Evolutionary conservation across 495 filamentous ascomycete genomes (phyloP).

Genomic region (Parmelia sp.): DNA sequence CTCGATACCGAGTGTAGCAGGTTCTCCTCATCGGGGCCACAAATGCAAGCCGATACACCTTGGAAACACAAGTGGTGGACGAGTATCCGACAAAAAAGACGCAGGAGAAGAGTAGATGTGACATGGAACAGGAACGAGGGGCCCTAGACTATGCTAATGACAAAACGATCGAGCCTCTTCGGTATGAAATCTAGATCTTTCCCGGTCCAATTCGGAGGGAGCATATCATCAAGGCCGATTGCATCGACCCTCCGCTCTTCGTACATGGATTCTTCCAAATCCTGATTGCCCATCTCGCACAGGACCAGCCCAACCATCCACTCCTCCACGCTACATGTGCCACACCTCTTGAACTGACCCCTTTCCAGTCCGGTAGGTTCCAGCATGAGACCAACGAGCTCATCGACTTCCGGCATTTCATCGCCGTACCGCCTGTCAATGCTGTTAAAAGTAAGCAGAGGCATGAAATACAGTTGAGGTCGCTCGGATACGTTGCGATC

Average conservation of each 20-base stretch:
- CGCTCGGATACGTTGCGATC: conserved; percentile 6
- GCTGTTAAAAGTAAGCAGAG: conserved; percentile 7
- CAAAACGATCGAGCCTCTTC: conserved; percentile 6
- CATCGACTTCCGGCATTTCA: conserved; percentile 4
- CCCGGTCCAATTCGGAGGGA: conserved; percentile 1
- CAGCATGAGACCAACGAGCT: conserved; percentile 10
- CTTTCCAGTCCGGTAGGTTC: conserved; percentile 1
- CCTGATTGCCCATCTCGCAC: conserved; percentile 5
- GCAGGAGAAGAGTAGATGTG: no score
- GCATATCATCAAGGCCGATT: no score
- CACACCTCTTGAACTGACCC: conserved; percentile 7
- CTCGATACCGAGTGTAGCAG: no score
- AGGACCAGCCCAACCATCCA: not conserved
- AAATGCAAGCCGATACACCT: no score
- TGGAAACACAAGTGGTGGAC: no score
- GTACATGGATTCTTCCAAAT: not conserved
- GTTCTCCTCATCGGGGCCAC: no score
- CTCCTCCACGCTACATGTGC: conserved; percentile 4
- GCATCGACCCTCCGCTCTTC: no score
- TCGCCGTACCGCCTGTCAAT: conserved; percentile 2
- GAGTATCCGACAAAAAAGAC: no score
- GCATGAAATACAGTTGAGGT: conserved; percentile 9
- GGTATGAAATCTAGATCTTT: conserved; percentile 7
- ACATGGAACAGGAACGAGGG: not conserved
- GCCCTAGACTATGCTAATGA: conserved; percentile 5